These are phyloP conservation scores for sweet orange (Citrus sinensis) DNA, from an alignment of 345 rosid genomes.

Conservation along the genomic window DVS_A1.0 CM039164.1:26308501-26309000, in stretches of 20 bases:
- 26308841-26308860: background rate
- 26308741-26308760: slow-evolving; percentile 54
- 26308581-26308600: background rate
- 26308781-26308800: slow-evolving; percentile 56
- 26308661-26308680: slow-evolving; percentile 79
- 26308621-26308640: slow-evolving; percentile 9
- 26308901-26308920: background rate
- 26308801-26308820: slow-evolving; percentile 35
- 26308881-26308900: too few relatives aligned
- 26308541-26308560: background rate
- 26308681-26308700: slow-evolving; percentile 86
- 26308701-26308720: slow-evolving; percentile 72
- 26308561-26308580: background rate
- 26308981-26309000: background rate
- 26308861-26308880: background rate
- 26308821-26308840: background rate
- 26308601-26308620: slow-evolving; percentile 7
- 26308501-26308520: background rate
- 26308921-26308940: background rate
- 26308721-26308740: slow-evolving; percentile 65
- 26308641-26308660: slow-evolving; percentile 75
- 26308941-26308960: background rate
- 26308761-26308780: slow-evolving; percentile 49
- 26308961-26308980: background rate
- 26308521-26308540: background rate